Conservation (phyloP, 2,329 filamentous ascomycete species). For the Penicillium griseofulvum region DNA sequence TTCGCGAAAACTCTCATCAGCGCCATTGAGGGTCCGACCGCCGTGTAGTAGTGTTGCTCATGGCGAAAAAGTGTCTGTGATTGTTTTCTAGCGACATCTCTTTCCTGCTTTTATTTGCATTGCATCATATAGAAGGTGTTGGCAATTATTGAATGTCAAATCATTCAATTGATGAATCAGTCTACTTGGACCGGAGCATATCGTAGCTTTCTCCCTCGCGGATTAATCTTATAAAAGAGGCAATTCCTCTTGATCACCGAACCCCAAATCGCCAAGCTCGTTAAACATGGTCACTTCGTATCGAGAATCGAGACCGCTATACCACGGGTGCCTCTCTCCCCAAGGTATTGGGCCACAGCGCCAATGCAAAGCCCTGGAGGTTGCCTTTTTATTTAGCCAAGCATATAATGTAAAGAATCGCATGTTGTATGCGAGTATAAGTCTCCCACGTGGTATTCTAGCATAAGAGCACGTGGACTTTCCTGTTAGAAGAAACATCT, state of each 20-base stretch:
- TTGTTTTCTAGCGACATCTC: slow-evolving; percentile 7
- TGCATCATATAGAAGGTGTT: slow-evolving; percentile 13
- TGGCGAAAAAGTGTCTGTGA: not conserved
- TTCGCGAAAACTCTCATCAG: slow-evolving; percentile 39
- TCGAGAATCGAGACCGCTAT: not conserved
- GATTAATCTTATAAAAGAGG: not conserved
- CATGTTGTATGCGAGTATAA: not conserved
- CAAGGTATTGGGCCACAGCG: not conserved
- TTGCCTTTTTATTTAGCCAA: slow-evolving; percentile 1
- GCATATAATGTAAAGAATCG: not conserved
- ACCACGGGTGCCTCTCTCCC: not conserved
- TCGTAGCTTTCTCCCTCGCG: not conserved
- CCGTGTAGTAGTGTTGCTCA: not conserved
- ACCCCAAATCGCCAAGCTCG: slow-evolving; percentile 5
- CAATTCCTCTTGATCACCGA: not conserved
- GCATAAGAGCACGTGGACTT: not conserved
- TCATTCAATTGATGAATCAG: not conserved
- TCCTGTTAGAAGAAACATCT: not conserved
- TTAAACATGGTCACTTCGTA: slow-evolving; percentile 6
- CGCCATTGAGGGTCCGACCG: slow-evolving; percentile 25
- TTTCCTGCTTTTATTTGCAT: slow-evolving; percentile 6
- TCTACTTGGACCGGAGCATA: too few species aligned
- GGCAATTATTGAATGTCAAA: not conserved
- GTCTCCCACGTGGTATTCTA: not conserved
- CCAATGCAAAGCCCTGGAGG: not conserved